Evolutionary conservation across 805 yeast species (phyloP), one percentile per base, ranked within the genome.

Genomic region (Wickerhamiella sergipiensis): DNA sequence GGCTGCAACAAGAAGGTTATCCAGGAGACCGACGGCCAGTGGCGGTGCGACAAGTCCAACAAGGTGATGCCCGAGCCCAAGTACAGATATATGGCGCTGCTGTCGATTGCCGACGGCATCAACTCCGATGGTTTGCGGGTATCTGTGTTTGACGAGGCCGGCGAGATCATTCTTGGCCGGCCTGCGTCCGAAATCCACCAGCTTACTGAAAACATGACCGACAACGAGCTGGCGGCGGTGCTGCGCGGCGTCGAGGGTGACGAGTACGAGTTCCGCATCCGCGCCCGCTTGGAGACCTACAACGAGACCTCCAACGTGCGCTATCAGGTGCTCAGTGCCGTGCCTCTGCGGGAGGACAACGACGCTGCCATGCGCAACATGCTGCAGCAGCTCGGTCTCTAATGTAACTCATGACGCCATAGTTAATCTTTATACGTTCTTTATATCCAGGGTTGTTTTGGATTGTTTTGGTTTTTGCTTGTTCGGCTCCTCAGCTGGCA

Each of bases 41-140:
- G 95, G 95, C 79, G 95, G 66, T 92, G 98, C 72, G 97, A 89
- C 64, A 83, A 83, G 65, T 89, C 97, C 74, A 82, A 85, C 60
- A 71, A 76, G 51, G 77, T 76, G 55, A 81, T 78, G 62, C 72
- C 75, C 2, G 74, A 72, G 46, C 97, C 97, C 18, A 70, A 74
- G 47, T 81, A 85, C 70, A 77, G 97, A 65, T 92, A 85, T 59
- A 80, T 88, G 49, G 66, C 90, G 59, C 81, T 83, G n/a, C 65
- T 80, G 45, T 78, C 86, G 2, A 76, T 88, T n/a, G 74, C 80
- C 61, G 98, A 92, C 66, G 94, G 89, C 19, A 88, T 84, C 64
- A 48, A 47, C 26, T 48, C 47, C 18, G 53, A 51, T 24, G 57
- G 58, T 2, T 64, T 88, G 53, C 88, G 96, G 94, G 69, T 85